phyloP scores from a whole-genome alignment of 192 early-diverging fungal species.

The Coemansia sp. region DNA sequence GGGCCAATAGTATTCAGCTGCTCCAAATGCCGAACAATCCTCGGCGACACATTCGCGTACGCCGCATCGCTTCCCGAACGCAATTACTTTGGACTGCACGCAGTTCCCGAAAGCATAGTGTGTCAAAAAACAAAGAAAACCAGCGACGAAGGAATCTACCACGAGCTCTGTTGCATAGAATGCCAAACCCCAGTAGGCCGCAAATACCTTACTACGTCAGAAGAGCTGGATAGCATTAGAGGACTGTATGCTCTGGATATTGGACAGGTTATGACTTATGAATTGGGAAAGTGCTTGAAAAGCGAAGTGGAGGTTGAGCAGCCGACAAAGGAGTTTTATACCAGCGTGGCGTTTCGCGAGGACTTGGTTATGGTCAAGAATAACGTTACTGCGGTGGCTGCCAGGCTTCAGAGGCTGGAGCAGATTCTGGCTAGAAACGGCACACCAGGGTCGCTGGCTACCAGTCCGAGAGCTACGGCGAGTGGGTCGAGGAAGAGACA shows the following conservation, averaged over 20 bases:
- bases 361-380: slow-evolving; percentile 33
- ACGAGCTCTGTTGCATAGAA: slow-evolving; percentile 36
- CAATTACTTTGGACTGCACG: slow-evolving; percentile 36
- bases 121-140: slow-evolving; percentile 21
- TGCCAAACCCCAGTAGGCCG: slow-evolving; percentile 31
- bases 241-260: slow-evolving; percentile 39
- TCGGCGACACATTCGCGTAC: slow-evolving; percentile 48
- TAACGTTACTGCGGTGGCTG: slow-evolving; percentile 41
- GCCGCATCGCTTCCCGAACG: slow-evolving; percentile 38
- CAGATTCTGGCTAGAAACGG: slow-evolving; percentile 13
- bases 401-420: slow-evolving; percentile 34
- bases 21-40: slow-evolving; percentile 44
- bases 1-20: slow-evolving; percentile 46
- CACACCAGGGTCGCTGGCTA: slow-evolving; percentile 3
- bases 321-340: slow-evolving; percentile 42
- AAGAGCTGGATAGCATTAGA: slow-evolving; percentile 31
- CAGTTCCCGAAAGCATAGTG: slow-evolving; percentile 31
- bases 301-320: not conserved
- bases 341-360: slow-evolving; percentile 26
- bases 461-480: slow-evolving; percentile 24
- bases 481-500: slow-evolving; percentile 12
- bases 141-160: slow-evolving; percentile 31
- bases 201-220: slow-evolving; percentile 28
- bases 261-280: slow-evolving; percentile 34
- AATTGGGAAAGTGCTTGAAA: slow-evolving; percentile 40